These are phyloP conservation scores for Rubia yunnanensis DNA, from an alignment of 257 asterid species.

Conservation along the genomic window DNA sequence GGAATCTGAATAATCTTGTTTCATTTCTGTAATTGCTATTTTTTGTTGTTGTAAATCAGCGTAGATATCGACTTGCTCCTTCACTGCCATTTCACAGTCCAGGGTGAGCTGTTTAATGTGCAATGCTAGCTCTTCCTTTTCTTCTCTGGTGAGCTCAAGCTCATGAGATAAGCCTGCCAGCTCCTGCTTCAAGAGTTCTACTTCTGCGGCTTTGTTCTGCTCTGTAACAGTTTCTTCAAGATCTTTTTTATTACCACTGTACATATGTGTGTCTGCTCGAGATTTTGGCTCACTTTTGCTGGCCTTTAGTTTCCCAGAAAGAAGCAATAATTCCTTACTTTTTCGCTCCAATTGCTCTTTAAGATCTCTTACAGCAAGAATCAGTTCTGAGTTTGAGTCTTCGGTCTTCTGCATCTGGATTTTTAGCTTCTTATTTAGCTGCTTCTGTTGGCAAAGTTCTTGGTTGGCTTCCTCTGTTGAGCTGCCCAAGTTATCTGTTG, in stretches of 20 bases:
- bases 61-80: conserved; percentile 38
- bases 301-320: conserved; percentile 45
- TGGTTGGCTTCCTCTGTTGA: conserved; percentile 41
- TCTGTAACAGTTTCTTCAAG: conserved; percentile 14
- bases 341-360: conserved; percentile 58
- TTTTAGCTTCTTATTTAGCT: conserved; percentile 44
- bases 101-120: conserved; percentile 38
- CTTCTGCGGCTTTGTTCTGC: conserved; percentile 33
- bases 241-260: conserved; percentile 19
- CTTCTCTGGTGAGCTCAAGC: conserved; percentile 55
- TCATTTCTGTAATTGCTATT: conserved; percentile 37
- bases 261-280: conserved; percentile 19
- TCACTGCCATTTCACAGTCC: conserved; percentile 41
- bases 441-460: conserved; percentile 59
- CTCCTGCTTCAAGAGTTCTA: conserved; percentile 42
- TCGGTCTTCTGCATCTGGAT: conserved; percentile 63
- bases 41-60: conserved; percentile 38
- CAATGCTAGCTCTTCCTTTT: conserved; percentile 40
- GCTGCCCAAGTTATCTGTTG: conserved; percentile 26
- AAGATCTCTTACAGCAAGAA: conserved; percentile 74
- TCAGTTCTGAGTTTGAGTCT: conserved; percentile 83
- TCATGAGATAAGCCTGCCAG: conserved; percentile 41
- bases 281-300: conserved; percentile 32
- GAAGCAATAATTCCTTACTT: conserved; percentile 51
- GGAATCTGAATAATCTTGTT: conserved; percentile 40